Evolutionary conservation across 2,329 filamentous ascomycete genomes (phyloP).

Genomic region (Saccharata proteae): DNA sequence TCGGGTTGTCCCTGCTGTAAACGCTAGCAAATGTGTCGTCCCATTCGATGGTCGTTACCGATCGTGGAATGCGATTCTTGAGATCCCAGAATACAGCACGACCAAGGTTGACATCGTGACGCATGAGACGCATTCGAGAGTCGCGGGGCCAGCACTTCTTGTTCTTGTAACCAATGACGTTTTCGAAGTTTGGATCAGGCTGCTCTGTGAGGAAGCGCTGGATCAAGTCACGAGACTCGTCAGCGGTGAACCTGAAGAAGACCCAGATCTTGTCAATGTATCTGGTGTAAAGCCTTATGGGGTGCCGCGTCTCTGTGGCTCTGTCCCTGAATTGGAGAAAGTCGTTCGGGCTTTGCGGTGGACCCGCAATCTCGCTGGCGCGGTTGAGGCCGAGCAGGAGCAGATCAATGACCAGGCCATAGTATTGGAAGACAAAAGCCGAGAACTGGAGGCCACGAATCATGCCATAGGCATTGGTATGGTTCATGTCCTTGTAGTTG

Average conservation of each 20-base stretch:
- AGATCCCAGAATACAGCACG: constrained; percentile 98
- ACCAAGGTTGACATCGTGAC: constrained; percentile 94
- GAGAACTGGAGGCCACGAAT: constrained; percentile 97
- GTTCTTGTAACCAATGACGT: constrained; percentile 97
- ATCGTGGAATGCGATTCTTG: constrained; percentile 90
- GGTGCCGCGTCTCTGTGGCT: constrained; percentile 83
- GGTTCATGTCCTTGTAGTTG: constrained; percentile 99
- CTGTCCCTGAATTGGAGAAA: constrained; percentile 94
- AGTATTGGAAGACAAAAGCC: constrained; percentile 98
- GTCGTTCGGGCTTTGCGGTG: constrained; percentile 87
- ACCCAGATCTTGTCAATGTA: constrained; percentile 99
- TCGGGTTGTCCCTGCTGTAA: constrained; percentile 96
- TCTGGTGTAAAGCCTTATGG: constrained; percentile 91
- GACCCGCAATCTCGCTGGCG: constrained; percentile 94
- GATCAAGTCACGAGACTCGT: constrained; percentile 90
- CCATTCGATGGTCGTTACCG: constrained; percentile 96
- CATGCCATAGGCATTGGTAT: constrained; percentile 97
- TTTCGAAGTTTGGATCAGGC: constrained; percentile 97
- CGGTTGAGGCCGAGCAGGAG: constrained; percentile 84
- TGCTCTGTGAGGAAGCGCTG: constrained; percentile 97
- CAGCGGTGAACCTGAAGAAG: constrained; percentile 83
- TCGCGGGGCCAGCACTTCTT: constrained; percentile 99
- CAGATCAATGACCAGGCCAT: constrained; percentile 88
- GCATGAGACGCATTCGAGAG: constrained; percentile 95
- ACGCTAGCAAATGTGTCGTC: constrained; percentile 97